Percentiles rank a stretch among this genome's conserved stretches.
Conservation (phyloP, 1,139 yeast genomes). For the Petasospora rhodanensis region DNA sequence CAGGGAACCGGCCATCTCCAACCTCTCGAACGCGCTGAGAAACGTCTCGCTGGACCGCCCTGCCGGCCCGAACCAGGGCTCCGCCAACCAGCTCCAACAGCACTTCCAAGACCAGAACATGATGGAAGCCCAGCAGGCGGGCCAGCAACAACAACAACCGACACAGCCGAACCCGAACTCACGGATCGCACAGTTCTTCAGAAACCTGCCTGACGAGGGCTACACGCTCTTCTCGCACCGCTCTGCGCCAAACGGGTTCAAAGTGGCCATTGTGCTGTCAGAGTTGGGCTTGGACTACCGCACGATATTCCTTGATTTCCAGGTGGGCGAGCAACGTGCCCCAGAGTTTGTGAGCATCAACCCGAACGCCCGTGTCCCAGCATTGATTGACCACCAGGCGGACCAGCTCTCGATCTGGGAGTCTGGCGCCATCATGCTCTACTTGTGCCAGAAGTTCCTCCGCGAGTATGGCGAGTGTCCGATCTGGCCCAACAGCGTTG, state of each 20-base stretch:
- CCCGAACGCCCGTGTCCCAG: constrained; percentile 95
- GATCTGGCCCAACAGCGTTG: constrained; percentile 68
- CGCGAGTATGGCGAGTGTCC: constrained; percentile 70
- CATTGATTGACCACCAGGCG: constrained; percentile 80
- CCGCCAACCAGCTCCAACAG: constrained; percentile 21
- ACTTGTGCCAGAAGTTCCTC: constrained; percentile 63
- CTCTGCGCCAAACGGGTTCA: constrained; percentile 95
- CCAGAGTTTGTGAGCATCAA: constrained; percentile 89
- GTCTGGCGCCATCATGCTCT: constrained; percentile 83
- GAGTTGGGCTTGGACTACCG: constrained; percentile 78
- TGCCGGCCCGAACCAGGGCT: too few relatives aligned
- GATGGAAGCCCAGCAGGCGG: too few relatives aligned
- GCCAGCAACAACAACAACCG: constrained; percentile 21
- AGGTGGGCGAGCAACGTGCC: constrained; percentile 84
- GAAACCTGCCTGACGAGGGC: constrained; percentile 77
- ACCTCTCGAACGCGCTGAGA: constrained; percentile 27
- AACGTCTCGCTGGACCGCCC: constrained; percentile 18
- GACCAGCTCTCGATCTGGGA: constrained; percentile 89
- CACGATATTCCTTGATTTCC: constrained; percentile 84
- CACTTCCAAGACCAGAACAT: constrained; percentile 4
- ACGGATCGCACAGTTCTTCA: constrained; percentile 70
- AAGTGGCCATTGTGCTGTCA: constrained; percentile 84
- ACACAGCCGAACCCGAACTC: constrained; percentile 28
- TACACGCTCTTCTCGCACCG: constrained; percentile 85
- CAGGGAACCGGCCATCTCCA: constrained; percentile 22